phyloP scores from a whole-genome alignment of 2,329 filamentous ascomycete genomes.

The Cryphonectria parasitica region DNA sequence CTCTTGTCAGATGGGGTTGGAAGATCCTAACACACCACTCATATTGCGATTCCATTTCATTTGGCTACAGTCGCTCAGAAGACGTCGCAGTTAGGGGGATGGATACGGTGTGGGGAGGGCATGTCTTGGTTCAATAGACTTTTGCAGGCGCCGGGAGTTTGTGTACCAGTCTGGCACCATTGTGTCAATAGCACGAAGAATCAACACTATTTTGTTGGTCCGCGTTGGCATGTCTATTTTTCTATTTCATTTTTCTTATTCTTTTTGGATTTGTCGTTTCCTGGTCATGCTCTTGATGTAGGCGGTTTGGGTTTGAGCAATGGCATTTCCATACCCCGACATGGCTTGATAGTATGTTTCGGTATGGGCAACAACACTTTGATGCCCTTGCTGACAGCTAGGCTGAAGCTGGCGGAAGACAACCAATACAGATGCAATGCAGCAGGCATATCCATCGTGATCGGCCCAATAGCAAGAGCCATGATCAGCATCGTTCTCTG shows the following conservation, averaged over 20 bases:
- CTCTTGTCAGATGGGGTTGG: neutral
- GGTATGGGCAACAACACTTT: slow-evolving; percentile 34
- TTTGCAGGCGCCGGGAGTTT: neutral
- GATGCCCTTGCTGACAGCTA: slow-evolving; percentile 32
- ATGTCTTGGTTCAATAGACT: neutral
- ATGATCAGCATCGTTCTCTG: slow-evolving; percentile 38
- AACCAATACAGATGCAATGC: slow-evolving; percentile 52
- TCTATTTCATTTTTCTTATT: neutral
- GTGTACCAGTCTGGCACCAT: neutral
- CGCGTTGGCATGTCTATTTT: neutral
- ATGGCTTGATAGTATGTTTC: slow-evolving; percentile 26
- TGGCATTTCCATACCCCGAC: slow-evolving; percentile 30
- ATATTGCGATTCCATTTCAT: neutral
- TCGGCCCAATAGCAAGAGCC: slow-evolving; percentile 39
- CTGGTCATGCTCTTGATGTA: neutral
- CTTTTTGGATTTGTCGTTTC: neutral
- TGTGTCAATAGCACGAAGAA: neutral
- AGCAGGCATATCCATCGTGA: slow-evolving; percentile 45
- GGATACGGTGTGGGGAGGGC: neutral
- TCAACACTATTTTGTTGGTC: neutral
- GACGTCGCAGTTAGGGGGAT: neutral
- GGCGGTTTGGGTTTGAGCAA: slow-evolving; percentile 25
- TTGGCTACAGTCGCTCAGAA: neutral
- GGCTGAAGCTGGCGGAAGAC: slow-evolving; percentile 38
- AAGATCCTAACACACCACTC: neutral